Base-by-base conservation (phyloP, 2,329 filamentous ascomycete species). In the Madurella mycetomatis region DNA sequence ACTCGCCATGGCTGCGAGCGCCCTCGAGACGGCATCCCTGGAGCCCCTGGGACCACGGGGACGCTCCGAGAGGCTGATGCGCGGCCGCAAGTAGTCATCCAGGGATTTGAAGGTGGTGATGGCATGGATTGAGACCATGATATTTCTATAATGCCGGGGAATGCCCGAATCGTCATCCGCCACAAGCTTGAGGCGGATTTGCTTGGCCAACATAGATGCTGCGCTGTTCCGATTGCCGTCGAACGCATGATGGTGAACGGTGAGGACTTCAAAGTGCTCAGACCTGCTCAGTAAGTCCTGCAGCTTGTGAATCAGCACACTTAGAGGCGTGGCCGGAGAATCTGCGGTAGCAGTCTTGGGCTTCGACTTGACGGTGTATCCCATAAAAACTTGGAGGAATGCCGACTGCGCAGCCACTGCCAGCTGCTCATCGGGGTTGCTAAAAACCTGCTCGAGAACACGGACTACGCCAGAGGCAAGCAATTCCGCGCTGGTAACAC, bases 41-140 rank as follows among this genome's bases (percentile, higher is more conserved):
- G 34, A 37, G 9, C 11, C 13, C 76, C 86, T 67, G 73, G 86
- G 80, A 31, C 80, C 77, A 42, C 85, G 80, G 12, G 88, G 83
- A 17, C 89, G 83, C 59, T 96, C 91, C 2, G 88, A 84, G 13
- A 94, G 70, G 64, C 80, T 90, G 55, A 99, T 95, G 57, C 92
- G 83, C 8, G 94, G 94, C 39, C 94, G 86, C 42, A 99, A 78
- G 69, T 97, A 99, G 68, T 99, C 94, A 67, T 97, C 94, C 19
- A 99, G 75, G 0, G 92, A 89, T 70, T 96, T 97, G 76, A 99
- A 97, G 0, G 92, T 97, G 2, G 94, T 92, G 65, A 99, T 97
- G 15, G 94, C 94, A 69, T 99, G 94, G 54, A 99, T 99, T 0
- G 91, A 95, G 1, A 99, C 94, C 87, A 96, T 96, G 59, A 99